Evolutionary conservation across 176 grass and related monocot species (phyloP).

Genomic region (Triticum urartu): DNA sequence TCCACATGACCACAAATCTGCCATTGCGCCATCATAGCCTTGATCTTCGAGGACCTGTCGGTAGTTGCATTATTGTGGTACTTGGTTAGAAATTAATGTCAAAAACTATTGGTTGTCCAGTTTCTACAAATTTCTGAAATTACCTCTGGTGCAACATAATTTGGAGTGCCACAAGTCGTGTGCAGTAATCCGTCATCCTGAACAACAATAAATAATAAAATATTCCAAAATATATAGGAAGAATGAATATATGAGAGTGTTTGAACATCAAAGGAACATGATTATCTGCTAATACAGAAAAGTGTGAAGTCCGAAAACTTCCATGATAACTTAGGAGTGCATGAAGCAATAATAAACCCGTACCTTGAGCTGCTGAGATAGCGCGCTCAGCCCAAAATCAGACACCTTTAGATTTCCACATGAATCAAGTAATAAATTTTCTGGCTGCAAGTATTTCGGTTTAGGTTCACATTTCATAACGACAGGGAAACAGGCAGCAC

Average conservation of each 20-base stretch:
- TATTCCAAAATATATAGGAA: not conserved
- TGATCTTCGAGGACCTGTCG: conserved; percentile 86
- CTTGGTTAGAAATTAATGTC: not conserved
- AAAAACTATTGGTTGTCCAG: not conserved
- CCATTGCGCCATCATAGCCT: conserved; percentile 95
- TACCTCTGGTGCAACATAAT: conserved; percentile 99
- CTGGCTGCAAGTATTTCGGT: conserved; percentile 56
- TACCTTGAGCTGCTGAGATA: conserved; percentile 94
- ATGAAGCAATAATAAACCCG: not conserved
- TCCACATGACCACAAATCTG: conserved; percentile 99
- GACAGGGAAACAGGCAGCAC: not conserved
- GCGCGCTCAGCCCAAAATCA: conserved; percentile 88
- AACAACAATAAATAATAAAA: not conserved
- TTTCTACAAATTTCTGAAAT: not conserved
- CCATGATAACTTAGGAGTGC: not conserved
- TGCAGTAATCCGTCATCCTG: conserved; percentile 96
- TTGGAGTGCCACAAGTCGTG: conserved; percentile 95
- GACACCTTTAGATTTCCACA: conserved; percentile 86
- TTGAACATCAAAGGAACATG: not conserved
- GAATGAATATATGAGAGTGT: not conserved
- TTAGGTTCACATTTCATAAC: not conserved
- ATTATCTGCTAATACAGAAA: not conserved
- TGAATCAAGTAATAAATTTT: conserved; percentile 88
- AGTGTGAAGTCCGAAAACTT: not conserved
- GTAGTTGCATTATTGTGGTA: not conserved